A percentile compares a stretch with the other conserved stretches of the same genome.
Evolutionary conservation across 2,329 filamentous ascomycete genomes (phyloP).

Genomic region (Hypoxylon sp.): DNA sequence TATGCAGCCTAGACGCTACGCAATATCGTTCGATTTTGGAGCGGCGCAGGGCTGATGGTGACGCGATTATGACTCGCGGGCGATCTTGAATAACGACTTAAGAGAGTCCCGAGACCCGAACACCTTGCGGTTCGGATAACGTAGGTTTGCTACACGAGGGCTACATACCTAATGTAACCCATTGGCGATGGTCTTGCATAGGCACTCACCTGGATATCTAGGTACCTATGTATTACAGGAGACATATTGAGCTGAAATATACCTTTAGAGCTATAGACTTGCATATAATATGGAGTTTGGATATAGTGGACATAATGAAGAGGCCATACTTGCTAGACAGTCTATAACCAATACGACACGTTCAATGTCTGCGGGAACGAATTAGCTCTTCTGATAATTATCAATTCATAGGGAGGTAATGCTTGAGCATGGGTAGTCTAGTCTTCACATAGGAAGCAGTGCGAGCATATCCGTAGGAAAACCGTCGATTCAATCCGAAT

Average conservation of each 20-base stretch:
- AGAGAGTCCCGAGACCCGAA: background rate
- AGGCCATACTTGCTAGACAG: background rate
- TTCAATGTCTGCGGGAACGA: background rate
- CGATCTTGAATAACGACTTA: background rate
- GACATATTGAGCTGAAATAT: background rate
- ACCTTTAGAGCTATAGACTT: background rate
- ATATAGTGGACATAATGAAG: background rate
- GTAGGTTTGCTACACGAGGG: too few relatives aligned
- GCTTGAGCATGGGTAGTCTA: background rate
- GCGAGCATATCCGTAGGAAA: constrained; percentile 7
- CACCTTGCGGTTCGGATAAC: too few relatives aligned
- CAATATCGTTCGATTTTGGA: background rate
- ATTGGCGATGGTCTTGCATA: too few relatives aligned
- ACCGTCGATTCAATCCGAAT: constrained; percentile 18
- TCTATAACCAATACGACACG: background rate
- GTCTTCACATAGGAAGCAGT: background rate
- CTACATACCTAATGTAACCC: too few relatives aligned
- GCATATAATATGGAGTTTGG: background rate
- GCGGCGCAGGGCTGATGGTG: background rate
- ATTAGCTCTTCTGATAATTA: background rate
- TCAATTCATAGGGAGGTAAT: background rate
- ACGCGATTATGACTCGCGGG: background rate
- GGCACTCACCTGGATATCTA: too few relatives aligned
- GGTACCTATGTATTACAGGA: too few relatives aligned
- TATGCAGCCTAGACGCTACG: background rate